Evolutionary conservation across 208 protist genomes (phyloP).

Genomic region (Trypanosoma brucei): DNA sequence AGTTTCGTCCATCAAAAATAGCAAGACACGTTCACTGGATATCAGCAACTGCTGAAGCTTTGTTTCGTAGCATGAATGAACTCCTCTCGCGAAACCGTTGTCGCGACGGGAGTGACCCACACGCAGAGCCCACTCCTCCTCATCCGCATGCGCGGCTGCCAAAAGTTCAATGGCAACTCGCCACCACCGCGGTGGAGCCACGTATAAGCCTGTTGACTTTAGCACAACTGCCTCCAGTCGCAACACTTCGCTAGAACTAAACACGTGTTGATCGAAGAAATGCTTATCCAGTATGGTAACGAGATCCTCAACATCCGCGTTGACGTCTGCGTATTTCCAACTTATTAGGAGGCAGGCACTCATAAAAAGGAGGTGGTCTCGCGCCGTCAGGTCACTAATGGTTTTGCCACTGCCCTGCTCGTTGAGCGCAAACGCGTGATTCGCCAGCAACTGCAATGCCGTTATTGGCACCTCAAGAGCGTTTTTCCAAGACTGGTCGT

Average conservation of each 20-base stretch:
- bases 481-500: conserved; percentile 12
- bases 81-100: not conserved
- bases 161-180: conserved; percentile 23
- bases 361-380: conserved; percentile 27
- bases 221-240: conserved; percentile 15
- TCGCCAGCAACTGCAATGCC: conserved; percentile 28
- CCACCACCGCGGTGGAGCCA: conserved; percentile 21
- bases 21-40: conserved; percentile 17
- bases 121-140: not conserved
- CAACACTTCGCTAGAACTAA: conserved; percentile 14
- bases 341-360: conserved; percentile 31
- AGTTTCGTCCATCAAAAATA: conserved; percentile 9
- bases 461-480: conserved; percentile 25
- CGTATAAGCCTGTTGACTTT: conserved; percentile 12
- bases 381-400: conserved; percentile 3
- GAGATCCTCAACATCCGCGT: conserved; percentile 23
- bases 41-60: conserved; percentile 16
- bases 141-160: not conserved
- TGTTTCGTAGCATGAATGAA: not conserved
- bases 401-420: conserved; percentile 7
- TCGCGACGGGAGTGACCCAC: not conserved
- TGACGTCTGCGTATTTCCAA: conserved; percentile 35
- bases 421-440: conserved; percentile 7
- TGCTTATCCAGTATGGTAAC: conserved; percentile 9
- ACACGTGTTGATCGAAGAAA: conserved; percentile 18